Percentiles rank a stretch among this genome's conserved stretches.
Conservation (phyloP, 352 stramenopile genomes). For the Pythium grandisporangium region DNA sequence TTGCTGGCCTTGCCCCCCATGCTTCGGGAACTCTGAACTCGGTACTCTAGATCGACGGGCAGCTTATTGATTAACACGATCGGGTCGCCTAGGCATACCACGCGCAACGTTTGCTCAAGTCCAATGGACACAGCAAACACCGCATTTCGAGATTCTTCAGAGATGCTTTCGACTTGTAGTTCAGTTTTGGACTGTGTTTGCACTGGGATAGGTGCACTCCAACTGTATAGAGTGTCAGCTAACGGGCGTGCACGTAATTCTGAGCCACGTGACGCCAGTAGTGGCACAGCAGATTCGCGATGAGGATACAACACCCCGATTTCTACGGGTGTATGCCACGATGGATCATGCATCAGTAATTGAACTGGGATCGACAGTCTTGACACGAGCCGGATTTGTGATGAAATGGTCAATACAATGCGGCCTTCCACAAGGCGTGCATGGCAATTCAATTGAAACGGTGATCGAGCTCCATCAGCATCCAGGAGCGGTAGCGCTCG, state of each 20-base stretch:
- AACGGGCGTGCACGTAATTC: constrained; percentile 59
- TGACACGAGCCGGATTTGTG: constrained; percentile 69
- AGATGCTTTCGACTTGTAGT: constrained; percentile 50
- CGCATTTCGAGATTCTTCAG: constrained; percentile 22
- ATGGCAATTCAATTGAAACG: constrained; percentile 50
- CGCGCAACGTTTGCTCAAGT: constrained; percentile 55
- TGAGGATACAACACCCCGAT: constrained; percentile 49
- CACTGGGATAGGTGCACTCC: constrained; percentile 71
- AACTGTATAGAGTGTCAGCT: constrained; percentile 32
- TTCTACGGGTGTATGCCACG: constrained; percentile 61
- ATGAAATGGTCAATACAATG: constrained; percentile 72
- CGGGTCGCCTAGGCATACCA: constrained; percentile 55
- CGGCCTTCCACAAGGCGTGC: constrained; percentile 66
- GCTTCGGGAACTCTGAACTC: constrained; percentile 25
- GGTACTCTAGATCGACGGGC: constrained; percentile 48
- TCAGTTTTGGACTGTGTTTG: constrained; percentile 52
- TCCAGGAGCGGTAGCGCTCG: constrained; percentile 60
- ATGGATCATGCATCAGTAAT: constrained; percentile 74
- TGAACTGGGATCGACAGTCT: constrained; percentile 58
- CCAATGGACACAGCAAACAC: constrained; percentile 62
- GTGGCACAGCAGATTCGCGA: constrained; percentile 55
- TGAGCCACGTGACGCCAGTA: constrained; percentile 55
- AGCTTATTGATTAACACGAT: constrained; percentile 79
- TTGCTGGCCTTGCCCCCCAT: constrained; percentile 24
- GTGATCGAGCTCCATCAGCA: constrained; percentile 31